Base-by-base conservation (phyloP, 768 basidiomycete species). In the Amanita phalloides region DNA sequence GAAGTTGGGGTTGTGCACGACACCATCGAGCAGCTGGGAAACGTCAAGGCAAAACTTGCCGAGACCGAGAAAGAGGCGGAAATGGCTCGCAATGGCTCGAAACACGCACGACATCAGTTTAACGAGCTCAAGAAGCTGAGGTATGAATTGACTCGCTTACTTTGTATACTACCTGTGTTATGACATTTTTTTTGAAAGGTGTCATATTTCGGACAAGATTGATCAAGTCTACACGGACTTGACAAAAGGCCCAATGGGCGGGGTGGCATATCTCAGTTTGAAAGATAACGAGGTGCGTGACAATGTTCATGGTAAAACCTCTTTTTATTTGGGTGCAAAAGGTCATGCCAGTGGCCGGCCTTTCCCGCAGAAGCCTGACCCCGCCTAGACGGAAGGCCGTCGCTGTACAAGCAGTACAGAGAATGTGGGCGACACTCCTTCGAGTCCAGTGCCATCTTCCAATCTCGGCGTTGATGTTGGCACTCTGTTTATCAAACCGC, bases 161-260 rank as follows among this genome's bases (percentile, higher is more conserved):
- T 57, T 17, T 23, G 17, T 11, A n/a, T 48, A 39, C 36, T 26
- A 9, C 4, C 59, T 37, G 26, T 11, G 26, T 26, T 14, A 11
- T 39, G n/a, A 54, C 30, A 36, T 14, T 8, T 49, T 38, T 3
- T 17, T 17, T 17, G 54, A 33, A 33, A 77, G 76, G 66, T 76
- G 75, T 53, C 94, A 99, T 60, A 98, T 99, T 51, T 89, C 94
- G 9, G 91, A 94, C 54, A 76, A 81, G 37, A 99, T 99, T 56
- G 94, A 97, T 61, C 77, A 84, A 56, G 94, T 98, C 0, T 99
- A 99, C 71, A 98, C 98, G 67, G 93, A 97, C 57, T 77, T 98
- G 13, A 98, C 96, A 0, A 98, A 95, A 67, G 93, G 91, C 1
- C 92, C 92, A 0, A 86, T 90, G 81, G 95, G 95, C 42, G 96